Conservation (phyloP, 2,329 filamentous ascomycete genomes). For the Polychaeton citri region DNA sequence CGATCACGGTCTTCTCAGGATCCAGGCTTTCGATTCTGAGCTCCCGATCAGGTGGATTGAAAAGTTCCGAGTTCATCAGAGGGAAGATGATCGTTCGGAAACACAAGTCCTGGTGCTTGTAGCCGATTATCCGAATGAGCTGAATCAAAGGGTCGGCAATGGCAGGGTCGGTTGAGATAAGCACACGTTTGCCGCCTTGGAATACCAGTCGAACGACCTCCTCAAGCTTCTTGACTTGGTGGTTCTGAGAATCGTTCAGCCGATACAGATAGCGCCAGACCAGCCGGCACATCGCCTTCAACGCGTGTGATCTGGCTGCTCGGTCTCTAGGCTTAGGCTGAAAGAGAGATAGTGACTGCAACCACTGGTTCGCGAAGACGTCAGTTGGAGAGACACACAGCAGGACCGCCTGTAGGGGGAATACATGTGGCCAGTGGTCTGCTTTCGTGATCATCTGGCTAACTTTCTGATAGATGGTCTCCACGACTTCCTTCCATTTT, state of each 20-base stretch:
- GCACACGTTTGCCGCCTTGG: conserved; percentile 63
- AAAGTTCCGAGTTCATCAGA: conserved; percentile 83
- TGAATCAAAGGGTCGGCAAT: conserved; percentile 85
- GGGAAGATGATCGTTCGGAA: conserved; percentile 91
- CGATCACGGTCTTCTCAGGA: conserved; percentile 93
- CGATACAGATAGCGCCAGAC: conserved; percentile 93
- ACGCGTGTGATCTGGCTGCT: conserved; percentile 59
- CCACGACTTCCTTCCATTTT: conserved; percentile 78
- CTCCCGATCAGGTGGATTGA: conserved; percentile 49
- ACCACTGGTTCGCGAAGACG: conserved; percentile 73
- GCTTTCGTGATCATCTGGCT: conserved; percentile 81
- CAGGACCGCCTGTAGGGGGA: conserved; percentile 74
- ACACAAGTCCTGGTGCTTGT: conserved; percentile 84
- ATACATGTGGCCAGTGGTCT: conserved; percentile 79
- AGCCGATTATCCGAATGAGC: conserved; percentile 86
- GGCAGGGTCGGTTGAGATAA: conserved; percentile 69
- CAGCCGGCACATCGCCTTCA: conserved; percentile 80
- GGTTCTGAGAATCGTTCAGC: conserved; percentile 51
- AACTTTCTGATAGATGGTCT: conserved; percentile 63
- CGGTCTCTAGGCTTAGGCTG: conserved; percentile 78
- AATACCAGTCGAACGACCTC: conserved; percentile 78
- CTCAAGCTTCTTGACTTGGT: conserved; percentile 66
- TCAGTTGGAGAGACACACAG: conserved; percentile 81
- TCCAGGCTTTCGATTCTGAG: conserved; percentile 84
- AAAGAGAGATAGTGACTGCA: conserved; percentile 62